Base-by-base conservation (phyloP, 768 basidiomycete species). In the Cystobasidium onofrii region DNA sequence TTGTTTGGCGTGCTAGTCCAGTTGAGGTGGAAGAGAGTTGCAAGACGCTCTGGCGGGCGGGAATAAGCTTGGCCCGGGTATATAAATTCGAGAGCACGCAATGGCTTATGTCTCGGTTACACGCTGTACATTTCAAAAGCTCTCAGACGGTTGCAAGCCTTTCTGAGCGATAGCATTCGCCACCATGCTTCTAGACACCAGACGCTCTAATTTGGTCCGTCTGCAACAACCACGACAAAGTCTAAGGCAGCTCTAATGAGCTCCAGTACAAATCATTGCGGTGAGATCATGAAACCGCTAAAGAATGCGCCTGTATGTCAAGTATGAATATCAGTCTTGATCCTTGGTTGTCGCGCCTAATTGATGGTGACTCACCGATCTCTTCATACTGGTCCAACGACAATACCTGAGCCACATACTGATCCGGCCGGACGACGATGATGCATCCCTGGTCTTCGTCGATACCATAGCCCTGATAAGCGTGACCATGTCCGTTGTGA, bases 381-480 rank as follows among this genome's bases (percentile, higher is more conserved):
- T 50, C 4, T 20, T 50, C 46, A n/a, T 50, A 50, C 46, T 50
- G 15, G 18, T 50, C 46, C 46, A 50, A 12, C 46, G 15, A 20
- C 46, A 50, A 15, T 3, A 20, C 46, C 20, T 50, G 46, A 7
- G 65, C 65, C n/a, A 76, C 76, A 34, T 61, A 34, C 46, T 75
- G 74, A 60, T 76, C 76, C 7, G 76, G 76, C 15, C 76, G 33
- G 13, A 75, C 65, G 18, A 75, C 61, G 46, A 52, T 60, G n/a
- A 75, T 17, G 34, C 74, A 75, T 3, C 76, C 76, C 0, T 13
- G 31, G 29, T 23, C 18, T 0, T 73, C 43, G 29, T 69, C 65
- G 39, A 76, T 69, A 15, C 71, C 70, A 17, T 66, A 62, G 0
- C 60, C 43, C n/a, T 46, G 17, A 70, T 76, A 76, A 23, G 64